Percentiles rank a stretch among this genome's conserved stretches.
Conservation (phyloP, 257 asterid species). For the Ehretia macrophylla region DNA sequence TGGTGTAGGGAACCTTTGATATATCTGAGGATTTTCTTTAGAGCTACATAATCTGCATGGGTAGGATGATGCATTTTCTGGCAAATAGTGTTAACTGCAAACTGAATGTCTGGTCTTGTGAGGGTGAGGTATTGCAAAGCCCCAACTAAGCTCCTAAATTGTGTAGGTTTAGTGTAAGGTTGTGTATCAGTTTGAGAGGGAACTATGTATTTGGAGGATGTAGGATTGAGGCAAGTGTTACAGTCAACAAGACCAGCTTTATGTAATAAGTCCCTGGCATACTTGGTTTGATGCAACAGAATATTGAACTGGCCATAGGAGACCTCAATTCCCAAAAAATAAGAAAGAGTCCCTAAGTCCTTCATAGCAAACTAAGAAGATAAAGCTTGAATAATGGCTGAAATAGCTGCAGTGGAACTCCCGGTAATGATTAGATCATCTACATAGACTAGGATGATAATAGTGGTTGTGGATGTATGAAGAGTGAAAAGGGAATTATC, state of each 20-base stretch:
- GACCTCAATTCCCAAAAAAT: too few species aligned
- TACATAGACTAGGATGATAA: too few species aligned
- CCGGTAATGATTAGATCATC: too few species aligned
- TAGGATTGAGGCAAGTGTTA: background rate
- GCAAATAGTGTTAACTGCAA: background rate
- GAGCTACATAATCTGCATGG: background rate
- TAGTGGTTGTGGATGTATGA: too few species aligned
- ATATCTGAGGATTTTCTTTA: background rate
- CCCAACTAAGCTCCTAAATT: background rate
- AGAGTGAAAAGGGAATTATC: background rate
- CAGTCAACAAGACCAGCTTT: background rate
- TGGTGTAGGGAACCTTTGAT: background rate
- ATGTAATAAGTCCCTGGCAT: too few species aligned
- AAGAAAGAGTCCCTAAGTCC: too few species aligned
- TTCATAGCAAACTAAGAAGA: too few species aligned
- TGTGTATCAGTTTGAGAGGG: background rate
- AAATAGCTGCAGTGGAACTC: too few species aligned
- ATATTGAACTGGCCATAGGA: too few species aligned
- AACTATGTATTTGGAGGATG: fast-evolving
- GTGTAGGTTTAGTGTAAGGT: background rate
- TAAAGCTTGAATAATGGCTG: too few species aligned
- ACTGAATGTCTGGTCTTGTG: background rate
- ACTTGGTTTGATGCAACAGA: too few species aligned
- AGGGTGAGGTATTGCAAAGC: background rate
- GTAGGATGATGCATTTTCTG: background rate